Percentiles rank a stretch among this genome's conserved stretches.
phyloP scores from a whole-genome alignment of 257 asterid species.

The Leonotis leonurus region DNA sequence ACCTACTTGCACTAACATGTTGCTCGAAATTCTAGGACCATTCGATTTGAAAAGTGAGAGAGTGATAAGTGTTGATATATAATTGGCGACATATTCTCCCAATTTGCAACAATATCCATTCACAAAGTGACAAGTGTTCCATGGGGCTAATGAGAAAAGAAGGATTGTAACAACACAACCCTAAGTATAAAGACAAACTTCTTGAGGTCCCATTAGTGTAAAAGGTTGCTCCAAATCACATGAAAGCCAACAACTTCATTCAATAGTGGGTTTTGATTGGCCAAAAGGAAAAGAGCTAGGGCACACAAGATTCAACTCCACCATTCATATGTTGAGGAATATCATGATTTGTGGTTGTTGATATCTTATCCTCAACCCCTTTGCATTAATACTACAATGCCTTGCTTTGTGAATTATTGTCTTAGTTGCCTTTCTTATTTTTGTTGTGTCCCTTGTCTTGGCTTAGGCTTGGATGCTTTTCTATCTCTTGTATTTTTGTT shows the following conservation, averaged over 20 bases:
- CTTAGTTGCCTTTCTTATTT: neutral
- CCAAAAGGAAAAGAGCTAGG: neutral
- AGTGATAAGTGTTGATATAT: neutral
- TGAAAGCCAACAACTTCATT: slow-evolving; percentile 17
- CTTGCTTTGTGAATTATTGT: neutral
- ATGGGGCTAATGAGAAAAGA: neutral
- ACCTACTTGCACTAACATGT: too few relatives aligned
- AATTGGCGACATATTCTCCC: neutral
- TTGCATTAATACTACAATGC: slow-evolving; percentile 1
- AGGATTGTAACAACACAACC: neutral
- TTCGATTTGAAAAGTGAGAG: neutral
- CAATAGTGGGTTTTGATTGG: slow-evolving; percentile 5
- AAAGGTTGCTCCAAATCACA: slow-evolving; percentile 12
- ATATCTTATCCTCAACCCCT: slow-evolving; percentile 22
- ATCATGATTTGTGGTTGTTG: slow-evolving; percentile 2
- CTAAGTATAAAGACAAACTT: neutral
- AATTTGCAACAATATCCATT: neutral
- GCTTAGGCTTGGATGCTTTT: neutral
- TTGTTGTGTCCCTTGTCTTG: neutral
- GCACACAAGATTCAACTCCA: slow-evolving; percentile 6
- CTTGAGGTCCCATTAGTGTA: slow-evolving; percentile 16
- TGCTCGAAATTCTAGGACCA: too few relatives aligned
- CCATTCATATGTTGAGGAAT: slow-evolving; percentile 3
- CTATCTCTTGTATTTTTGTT: neutral
- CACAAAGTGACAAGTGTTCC: slow-evolving; percentile 11